phyloP scores from a whole-genome alignment of 345 rosid species.

The Luvunga scandens region DNA sequence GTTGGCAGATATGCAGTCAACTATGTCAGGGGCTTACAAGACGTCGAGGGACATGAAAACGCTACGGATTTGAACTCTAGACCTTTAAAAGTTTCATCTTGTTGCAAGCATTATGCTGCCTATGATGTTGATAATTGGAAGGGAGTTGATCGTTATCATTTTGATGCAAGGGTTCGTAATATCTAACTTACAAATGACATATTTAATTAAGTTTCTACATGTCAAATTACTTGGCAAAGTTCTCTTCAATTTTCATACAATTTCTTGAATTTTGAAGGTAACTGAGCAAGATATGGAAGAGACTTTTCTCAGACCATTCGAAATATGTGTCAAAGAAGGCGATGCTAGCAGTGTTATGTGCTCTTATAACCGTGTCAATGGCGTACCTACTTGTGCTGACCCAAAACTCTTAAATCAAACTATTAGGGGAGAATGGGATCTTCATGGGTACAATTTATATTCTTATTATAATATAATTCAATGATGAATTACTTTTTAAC shows the following conservation, averaged over 20 bases:
- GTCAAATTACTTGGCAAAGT: too few relatives aligned
- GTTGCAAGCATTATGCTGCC: slow-evolving; percentile 46
- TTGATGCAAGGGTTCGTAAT: slow-evolving; percentile 25
- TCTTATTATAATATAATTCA: too few relatives aligned
- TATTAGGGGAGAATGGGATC: slow-evolving; percentile 46
- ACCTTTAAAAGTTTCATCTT: slow-evolving; percentile 42
- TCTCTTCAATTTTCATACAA: neutral
- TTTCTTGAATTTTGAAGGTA: slow-evolving; percentile 23
- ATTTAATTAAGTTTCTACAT: too few relatives aligned
- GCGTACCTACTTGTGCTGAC: slow-evolving; percentile 48
- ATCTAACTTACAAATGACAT: too few relatives aligned
- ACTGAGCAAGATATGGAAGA: slow-evolving; percentile 36
- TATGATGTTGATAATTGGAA: slow-evolving; percentile 44
- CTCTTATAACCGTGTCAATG: slow-evolving; percentile 45
- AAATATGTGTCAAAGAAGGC: slow-evolving; percentile 46
- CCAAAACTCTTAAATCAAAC: slow-evolving; percentile 31
- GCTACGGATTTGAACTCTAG: slow-evolving; percentile 18
- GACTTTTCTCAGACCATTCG: slow-evolving; percentile 33
- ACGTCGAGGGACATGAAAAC: slow-evolving; percentile 30
- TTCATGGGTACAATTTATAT: slow-evolving; percentile 37
- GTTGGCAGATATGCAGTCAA: slow-evolving; percentile 37
- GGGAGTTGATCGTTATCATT: slow-evolving; percentile 28
- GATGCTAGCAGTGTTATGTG: slow-evolving; percentile 53
- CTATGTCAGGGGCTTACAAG: slow-evolving; percentile 48
- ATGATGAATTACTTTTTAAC: too few relatives aligned